Evolutionary conservation across 495 filamentous ascomycete species (phyloP).

Genomic region (Penicillium mononematosum): DNA sequence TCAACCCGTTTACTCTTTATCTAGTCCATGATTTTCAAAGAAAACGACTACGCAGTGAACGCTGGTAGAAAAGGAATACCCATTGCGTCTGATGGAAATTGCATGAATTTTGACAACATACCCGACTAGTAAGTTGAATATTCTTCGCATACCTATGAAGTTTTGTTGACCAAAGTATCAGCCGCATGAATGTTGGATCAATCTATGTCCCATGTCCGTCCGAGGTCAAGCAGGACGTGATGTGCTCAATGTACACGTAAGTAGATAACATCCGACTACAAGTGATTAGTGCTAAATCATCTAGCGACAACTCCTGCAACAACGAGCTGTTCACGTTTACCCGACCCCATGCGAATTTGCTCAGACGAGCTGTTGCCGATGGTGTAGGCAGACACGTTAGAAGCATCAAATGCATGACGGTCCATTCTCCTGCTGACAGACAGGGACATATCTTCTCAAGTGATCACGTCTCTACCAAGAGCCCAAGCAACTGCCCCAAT

Average conservation of each 20-base stretch:
- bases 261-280: not conserved
- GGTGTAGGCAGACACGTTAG: not conserved
- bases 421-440: not conserved
- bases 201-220: slow-evolving; percentile 7
- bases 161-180: not conserved
- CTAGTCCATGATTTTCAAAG: slow-evolving; percentile 9
- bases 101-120: not conserved
- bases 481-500: not conserved
- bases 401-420: not conserved
- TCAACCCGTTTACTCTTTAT: not conserved
- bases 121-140: slow-evolving; percentile 3
- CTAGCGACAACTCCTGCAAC: not conserved
- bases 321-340: slow-evolving; percentile 9
- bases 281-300: not conserved
- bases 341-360: not conserved
- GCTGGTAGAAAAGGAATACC: not conserved
- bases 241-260: slow-evolving; percentile 8
- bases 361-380: not conserved
- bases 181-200: slow-evolving; percentile 5
- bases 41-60: slow-evolving; percentile 1
- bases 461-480: not conserved
- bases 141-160: not conserved
- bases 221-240: not conserved
- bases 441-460: slow-evolving; percentile 4
- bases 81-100: not conserved